A percentile compares a stretch with the other conserved stretches of the same genome.
Conservation (phyloP, 495 filamentous ascomycete species). For the Neurospora tetrasperma region DNA sequence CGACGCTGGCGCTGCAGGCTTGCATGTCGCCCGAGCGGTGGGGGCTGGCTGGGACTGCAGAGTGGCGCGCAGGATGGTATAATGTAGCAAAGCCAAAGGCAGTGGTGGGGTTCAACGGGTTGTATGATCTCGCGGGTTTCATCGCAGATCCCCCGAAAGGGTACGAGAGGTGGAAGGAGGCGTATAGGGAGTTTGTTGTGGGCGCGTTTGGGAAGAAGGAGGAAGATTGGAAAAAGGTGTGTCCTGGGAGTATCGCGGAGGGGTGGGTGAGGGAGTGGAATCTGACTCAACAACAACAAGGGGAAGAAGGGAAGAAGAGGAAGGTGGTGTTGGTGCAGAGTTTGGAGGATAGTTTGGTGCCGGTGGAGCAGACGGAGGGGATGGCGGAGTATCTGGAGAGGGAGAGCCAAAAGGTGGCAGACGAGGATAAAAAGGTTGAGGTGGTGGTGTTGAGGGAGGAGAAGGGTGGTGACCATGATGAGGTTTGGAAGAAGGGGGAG, state of each 20-base stretch:
- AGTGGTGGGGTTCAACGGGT: constrained; percentile 44
- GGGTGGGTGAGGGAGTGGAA: constrained; percentile 16
- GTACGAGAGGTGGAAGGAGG: constrained; percentile 35
- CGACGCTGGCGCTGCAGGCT: constrained; percentile 59
- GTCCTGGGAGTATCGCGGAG: constrained; percentile 29
- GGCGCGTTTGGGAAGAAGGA: constrained; percentile 54
- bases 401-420: neutral
- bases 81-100: constrained; percentile 8
- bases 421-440: neutral
- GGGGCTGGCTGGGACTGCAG: neutral
- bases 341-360: constrained; percentile 25
- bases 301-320: constrained; percentile 15
- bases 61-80: neutral
- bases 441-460: constrained; percentile 8
- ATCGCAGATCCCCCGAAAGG: constrained; percentile 9
- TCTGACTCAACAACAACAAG: neutral
- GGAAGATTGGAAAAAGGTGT: constrained; percentile 40
- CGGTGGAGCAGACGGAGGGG: constrained; percentile 18
- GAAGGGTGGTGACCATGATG: constrained; percentile 18
- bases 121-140: constrained; percentile 54
- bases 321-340: constrained; percentile 24
- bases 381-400: constrained; percentile 14
- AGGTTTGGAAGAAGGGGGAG: constrained; percentile 15
- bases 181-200: constrained; percentile 50
- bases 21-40: constrained; percentile 37